phyloP scores from a whole-genome alignment of 805 yeast species.

The Starmerella roubikii region DNA sequence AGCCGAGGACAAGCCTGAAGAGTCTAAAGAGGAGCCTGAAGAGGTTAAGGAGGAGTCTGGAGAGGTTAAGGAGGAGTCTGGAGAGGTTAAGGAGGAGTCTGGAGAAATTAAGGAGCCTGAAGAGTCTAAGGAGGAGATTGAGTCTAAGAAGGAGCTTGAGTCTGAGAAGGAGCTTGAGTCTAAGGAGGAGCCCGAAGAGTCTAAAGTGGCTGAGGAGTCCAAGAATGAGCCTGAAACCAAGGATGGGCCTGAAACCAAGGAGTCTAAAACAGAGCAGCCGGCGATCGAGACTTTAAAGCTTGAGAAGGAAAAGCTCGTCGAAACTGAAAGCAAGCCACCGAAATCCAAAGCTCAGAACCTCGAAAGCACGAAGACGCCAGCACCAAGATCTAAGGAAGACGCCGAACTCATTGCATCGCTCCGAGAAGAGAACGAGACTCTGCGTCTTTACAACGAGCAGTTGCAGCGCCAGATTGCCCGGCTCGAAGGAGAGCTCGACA shows the following conservation, averaged over 20 bases:
- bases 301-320: too few species aligned
- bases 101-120: not conserved
- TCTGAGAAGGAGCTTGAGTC: not conserved
- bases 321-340: too few species aligned
- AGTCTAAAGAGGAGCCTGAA: not conserved
- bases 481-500: conserved; percentile 20
- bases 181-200: not conserved
- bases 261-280: too few species aligned
- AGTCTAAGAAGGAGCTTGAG: not conserved
- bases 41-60: too few species aligned
- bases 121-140: not conserved
- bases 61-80: not conserved
- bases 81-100: not conserved
- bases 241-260: too few species aligned
- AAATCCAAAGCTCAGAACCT: too few species aligned
- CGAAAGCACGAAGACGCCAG: too few species aligned
- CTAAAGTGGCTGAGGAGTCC: too few species aligned
- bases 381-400: not conserved
- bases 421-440: conserved; percentile 26
- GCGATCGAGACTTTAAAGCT: too few species aligned
- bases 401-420: conserved; percentile 18
- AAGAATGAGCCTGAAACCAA: too few species aligned
- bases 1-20: not conserved
- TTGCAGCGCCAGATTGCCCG: conserved; percentile 29
- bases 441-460: conserved; percentile 24